Conservation (phyloP, 1,284 basidiomycete species). For the Xerocomus amazonicus region DNA sequence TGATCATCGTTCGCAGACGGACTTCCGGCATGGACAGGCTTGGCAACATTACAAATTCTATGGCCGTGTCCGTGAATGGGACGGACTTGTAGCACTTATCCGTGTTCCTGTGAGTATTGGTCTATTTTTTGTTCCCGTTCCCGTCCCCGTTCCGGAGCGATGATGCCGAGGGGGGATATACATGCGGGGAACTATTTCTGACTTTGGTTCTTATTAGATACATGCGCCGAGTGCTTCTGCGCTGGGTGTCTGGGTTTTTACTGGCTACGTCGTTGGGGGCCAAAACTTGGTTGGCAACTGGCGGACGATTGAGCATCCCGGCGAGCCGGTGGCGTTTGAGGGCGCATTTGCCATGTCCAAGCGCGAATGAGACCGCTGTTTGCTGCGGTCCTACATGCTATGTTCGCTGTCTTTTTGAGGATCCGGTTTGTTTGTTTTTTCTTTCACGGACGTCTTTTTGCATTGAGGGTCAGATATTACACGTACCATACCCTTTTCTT, state of each 20-base stretch:
- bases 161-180: not conserved
- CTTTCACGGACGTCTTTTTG: slow-evolving; percentile 5
- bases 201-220: slow-evolving; percentile 6
- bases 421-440: slow-evolving; percentile 1
- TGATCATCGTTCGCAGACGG: slow-evolving; percentile 38
- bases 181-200: not conserved
- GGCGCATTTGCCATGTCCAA: slow-evolving; percentile 54
- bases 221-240: not conserved
- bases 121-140: not conserved
- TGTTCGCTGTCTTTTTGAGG: not conserved
- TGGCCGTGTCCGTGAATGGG: slow-evolving; percentile 63
- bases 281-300: slow-evolving; percentile 68
- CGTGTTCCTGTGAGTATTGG: slow-evolving; percentile 41
- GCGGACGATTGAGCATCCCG: slow-evolving; percentile 43
- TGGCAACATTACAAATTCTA: slow-evolving; percentile 60
- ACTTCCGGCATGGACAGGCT: slow-evolving; percentile 51
- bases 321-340: slow-evolving; percentile 47
- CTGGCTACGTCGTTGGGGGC: slow-evolving; percentile 63
- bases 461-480: slow-evolving; percentile 11
- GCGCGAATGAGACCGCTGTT: slow-evolving; percentile 27
- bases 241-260: slow-evolving; percentile 53
- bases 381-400: too few species aligned
- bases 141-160: not conserved
- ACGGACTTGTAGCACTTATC: slow-evolving; percentile 64
- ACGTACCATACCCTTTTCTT: slow-evolving; percentile 5